These are phyloP conservation scores for Nicotiana obtusifolia DNA, from an alignment of 257 asterid species.

Conservation along the genomic window DNA sequence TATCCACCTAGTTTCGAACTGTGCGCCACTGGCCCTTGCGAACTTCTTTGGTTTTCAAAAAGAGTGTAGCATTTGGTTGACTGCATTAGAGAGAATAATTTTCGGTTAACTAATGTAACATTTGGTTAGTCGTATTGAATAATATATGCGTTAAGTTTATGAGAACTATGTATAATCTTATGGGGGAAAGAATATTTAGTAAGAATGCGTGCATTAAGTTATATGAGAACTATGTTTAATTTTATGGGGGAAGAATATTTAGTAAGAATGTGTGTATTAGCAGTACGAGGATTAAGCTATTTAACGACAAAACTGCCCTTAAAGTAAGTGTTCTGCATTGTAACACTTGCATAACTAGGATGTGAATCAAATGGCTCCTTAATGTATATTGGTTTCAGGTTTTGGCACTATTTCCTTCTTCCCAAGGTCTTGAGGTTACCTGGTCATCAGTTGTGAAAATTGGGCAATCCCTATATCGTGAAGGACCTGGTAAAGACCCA, in stretches of 20 bases:
- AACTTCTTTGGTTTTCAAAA: neutral
- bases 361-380: neutral
- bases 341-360: neutral
- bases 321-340: neutral
- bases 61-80: neutral
- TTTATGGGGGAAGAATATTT: neutral
- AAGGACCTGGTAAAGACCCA: constrained; percentile 97
- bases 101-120: neutral
- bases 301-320: neutral
- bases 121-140: neutral
- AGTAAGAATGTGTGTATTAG: neutral
- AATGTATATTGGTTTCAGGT: constrained; percentile 42
- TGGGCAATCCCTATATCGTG: constrained; percentile 89
- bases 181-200: neutral
- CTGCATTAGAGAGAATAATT: neutral
- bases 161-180: neutral
- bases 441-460: constrained; percentile 98
- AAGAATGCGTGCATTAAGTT: neutral
- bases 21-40: neutral
- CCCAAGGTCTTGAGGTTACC: constrained; percentile 86
- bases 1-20: neutral
- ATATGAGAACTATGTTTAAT: neutral
- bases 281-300: neutral
- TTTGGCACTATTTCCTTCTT: constrained; percentile 82
- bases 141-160: neutral